Base-by-base conservation (phyloP, 257 asterid genomes). In the Solanum sitiens region DNA sequence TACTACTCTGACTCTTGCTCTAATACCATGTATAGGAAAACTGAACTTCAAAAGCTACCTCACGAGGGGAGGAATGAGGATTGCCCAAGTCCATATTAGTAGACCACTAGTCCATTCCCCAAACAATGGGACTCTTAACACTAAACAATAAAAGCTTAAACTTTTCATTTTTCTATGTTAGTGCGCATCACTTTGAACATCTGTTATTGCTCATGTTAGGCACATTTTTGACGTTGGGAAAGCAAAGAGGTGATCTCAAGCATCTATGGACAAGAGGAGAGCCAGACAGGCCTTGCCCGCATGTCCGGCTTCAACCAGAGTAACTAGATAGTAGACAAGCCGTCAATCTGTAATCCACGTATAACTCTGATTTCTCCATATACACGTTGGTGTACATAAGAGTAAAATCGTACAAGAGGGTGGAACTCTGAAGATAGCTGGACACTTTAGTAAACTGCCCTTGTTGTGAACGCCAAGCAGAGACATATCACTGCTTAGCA, bases 221-320 rank as follows among this genome's bases (percentile, higher is more conserved):
- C 47, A 94, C 99, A 2, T 89, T 97, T 91, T 91, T 97, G 88
- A 76, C 93, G 4, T 53, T 95, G 86, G 99, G 94, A 40, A 92
- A 90, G 91, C 92, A 92, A 93, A 95, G 95, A 89, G 99, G 99
- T 27, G 98, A 95, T 42, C 89, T 95, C 88, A 92, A 93, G 95
- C 94, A 91, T 86, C 87, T 95, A 12, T 97, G 99, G 99, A 90
- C 94, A 18, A 93, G 91, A 86, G 99, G 99, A 35, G 98, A 95
- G 86, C 99, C 99, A 4, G 94, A 93, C n/a, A 90, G 96, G 56
- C 93, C 91, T 59, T 97, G 99, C 72, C 94, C 93, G 6, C 99
- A 97, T 70, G 90, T 96, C 47, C 97, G 88, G 77, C 98, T 93
- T 83, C 91, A 88, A 90, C 80, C 86, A 47, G 89, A 89, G 40